Evolutionary conservation across 768 basidiomycete species (phyloP).

Genomic region (Xerocomellus chrysenteron): DNA sequence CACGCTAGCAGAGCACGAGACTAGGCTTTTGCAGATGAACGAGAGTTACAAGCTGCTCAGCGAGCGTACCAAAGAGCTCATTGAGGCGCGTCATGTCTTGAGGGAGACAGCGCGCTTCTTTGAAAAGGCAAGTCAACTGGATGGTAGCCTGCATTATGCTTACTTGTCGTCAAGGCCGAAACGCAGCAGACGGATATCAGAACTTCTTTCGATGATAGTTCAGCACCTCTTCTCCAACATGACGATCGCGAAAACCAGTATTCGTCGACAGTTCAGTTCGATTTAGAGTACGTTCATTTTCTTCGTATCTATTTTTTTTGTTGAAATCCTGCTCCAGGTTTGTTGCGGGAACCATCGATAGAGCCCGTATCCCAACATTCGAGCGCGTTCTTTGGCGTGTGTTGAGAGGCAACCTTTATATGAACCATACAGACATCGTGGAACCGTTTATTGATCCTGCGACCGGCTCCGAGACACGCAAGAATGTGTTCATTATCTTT

Average conservation of each 20-base stretch:
- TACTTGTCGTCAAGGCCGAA: conserved; percentile 56
- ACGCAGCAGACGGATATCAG: conserved; percentile 77
- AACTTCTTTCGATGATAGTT: conserved; percentile 87
- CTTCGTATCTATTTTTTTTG: not conserved
- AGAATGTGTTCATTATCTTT: conserved; percentile 99
- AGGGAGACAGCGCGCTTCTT: conserved; percentile 97
- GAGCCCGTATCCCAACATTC: conserved; percentile 86
- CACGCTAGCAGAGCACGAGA: conserved; percentile 84
- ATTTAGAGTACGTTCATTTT: conserved; percentile 70
- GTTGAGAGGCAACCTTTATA: conserved; percentile 95
- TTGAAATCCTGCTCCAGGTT: conserved; percentile 53
- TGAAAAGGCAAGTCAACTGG: conserved; percentile 56
- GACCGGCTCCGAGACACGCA: conserved; percentile 81
- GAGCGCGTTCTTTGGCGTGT: conserved; percentile 99
- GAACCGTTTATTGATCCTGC: conserved; percentile 90
- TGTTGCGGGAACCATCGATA: conserved; percentile 95
- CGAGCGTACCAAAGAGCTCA: conserved; percentile 79
- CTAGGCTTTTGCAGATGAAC: conserved; percentile 85
- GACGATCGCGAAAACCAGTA: conserved; percentile 79
- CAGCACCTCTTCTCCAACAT: conserved; percentile 86
- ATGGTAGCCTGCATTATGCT: conserved; percentile 3
- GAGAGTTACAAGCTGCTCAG: conserved; percentile 86
- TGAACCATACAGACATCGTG: conserved; percentile 96
- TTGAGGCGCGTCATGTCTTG: conserved; percentile 93
- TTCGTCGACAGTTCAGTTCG: conserved; percentile 61